Evolutionary conservation across 441 rosid species (phyloP), one percentile per base, ranked within the genome.

Genomic region (Bruguiera hainesii): DNA sequence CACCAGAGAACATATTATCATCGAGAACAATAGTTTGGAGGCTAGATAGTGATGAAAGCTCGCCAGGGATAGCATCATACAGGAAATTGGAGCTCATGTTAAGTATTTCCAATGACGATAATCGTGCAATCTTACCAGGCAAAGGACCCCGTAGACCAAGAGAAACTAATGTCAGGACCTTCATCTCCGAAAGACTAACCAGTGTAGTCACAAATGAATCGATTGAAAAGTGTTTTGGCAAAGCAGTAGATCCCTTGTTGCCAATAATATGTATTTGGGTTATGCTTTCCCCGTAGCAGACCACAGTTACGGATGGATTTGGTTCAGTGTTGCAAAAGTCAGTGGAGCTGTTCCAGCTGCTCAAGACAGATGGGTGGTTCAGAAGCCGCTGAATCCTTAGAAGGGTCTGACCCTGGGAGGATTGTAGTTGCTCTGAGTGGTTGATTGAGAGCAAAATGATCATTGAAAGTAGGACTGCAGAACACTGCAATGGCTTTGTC

Each of bases 111-210:
- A 95, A 68, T 0, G 93, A 84, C 1, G 82, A 79, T 19, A 95
- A 73, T 56, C 86, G 89, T 5, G 82, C 76, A 28, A 95, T 73
- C 77, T 91, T 90, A 67, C 86, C 85, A 11, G 99, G 85, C 74
- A 95, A 76, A 19, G 79, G 81, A 56, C 99, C 99, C 99, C 99
- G 88, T 79, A 95, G 76, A 29, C 99, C 99, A 0, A 95, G 88
- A 33, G 94, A 89, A 59, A 80, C 90, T 76, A 95, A 71, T 61
- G 90, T 86, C 62, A 95, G 85, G 79, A 95, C 98, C 78, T 90
- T 91, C 74, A 91, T 76, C 73, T 82, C 76, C 26, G 90, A 86
- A 63, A 94, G 97, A 78, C 78, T 77, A 56, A 76, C 94, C 58
- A 95, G 82, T n/a, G 96, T 92, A 2, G 89, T 90, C 53, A 87